Evolutionary conservation across 2,329 filamentous ascomycete species (phyloP), one percentile per base, ranked within the genome.

Genomic region (Lasiodiplodia sp.): DNA sequence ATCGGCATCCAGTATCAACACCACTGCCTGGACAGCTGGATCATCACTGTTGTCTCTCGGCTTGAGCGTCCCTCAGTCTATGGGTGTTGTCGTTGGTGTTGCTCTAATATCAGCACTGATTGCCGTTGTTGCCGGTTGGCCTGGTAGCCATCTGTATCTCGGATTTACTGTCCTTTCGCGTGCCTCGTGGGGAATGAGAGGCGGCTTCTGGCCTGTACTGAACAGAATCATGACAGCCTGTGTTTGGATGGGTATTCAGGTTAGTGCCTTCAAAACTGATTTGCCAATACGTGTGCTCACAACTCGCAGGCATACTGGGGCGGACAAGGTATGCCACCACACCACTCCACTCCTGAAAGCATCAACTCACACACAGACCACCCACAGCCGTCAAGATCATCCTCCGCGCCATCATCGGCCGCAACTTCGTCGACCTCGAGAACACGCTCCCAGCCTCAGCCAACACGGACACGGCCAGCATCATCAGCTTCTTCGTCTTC

Each of bases 111-210:
- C 75, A 10, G 75, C 75, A 0, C 69, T 78, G 31, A 73, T 79
- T 52, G 77, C 77, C 4, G 75, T 79, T 28, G 68, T 78, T 2
- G 77, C 77, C 6, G 77, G 77, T 11, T 79, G 78, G 77, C 75
- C 78, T 16, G 78, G 77, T 4, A 74, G 72, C 16, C 76, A 78
- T 69, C 72, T 77, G 25, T 73, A 78, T 66, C 68, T 78, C 8
- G 78, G 78, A 1, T 79, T 79, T 69, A 79, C 77, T 1, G 76
- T 79, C 18, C 72, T 78, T 25, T 73, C 65, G 34, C 66, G 72
- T 14, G 68, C 70, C 12, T 69, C 68, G 14, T 73, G 72, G 72
- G 71, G 71, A 0, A 71, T 72, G 70, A 69, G 44, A 70, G 72
- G 66, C 6, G 66, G 70, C 4, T 74, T 73, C 66, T 74, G 71